Percentiles rank a stretch among this genome's conserved stretches.
Conservation (phyloP, 2,329 filamentous ascomycete species). For the Colletotrichum liriopes region DNA sequence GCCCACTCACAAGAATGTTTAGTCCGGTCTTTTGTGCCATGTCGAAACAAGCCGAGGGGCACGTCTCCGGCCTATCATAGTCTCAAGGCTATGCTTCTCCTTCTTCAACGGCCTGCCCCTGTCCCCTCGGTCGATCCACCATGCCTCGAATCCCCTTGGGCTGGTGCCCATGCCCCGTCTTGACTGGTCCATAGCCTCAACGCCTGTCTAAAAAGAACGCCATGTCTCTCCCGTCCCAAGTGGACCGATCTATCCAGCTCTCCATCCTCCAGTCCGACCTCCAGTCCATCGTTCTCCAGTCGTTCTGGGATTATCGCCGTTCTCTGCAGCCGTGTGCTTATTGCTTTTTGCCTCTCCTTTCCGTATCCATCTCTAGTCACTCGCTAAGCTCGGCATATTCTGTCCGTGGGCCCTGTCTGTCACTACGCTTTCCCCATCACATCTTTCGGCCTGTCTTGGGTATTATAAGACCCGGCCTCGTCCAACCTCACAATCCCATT, state of each 20-base stretch:
- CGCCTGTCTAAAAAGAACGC: conserved; percentile 44
- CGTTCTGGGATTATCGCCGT: conserved; percentile 48
- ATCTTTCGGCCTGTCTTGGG: conserved; percentile 21
- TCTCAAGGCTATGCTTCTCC: conserved; percentile 37
- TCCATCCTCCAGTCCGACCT: conserved; percentile 42
- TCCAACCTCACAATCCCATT: conserved; percentile 35
- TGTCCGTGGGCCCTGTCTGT: conserved; percentile 37
- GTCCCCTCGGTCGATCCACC: conserved; percentile 52
- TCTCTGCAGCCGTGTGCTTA: conserved; percentile 54
- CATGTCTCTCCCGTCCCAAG: conserved; percentile 44
- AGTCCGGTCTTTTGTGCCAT: conserved; percentile 42
- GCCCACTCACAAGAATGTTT: conserved; percentile 49
- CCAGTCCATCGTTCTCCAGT: conserved; percentile 52
- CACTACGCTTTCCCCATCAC: conserved; percentile 40
- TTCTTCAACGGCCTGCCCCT: conserved; percentile 46
- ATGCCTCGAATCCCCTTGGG: conserved; percentile 57
- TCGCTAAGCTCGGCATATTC: conserved; percentile 38
- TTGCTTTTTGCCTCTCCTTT: conserved; percentile 46
- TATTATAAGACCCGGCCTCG: conserved; percentile 44
- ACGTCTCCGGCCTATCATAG: conserved; percentile 51
- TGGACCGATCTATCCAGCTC: conserved; percentile 43
- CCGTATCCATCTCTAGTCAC: conserved; percentile 39
- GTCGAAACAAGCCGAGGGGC: conserved; percentile 45
- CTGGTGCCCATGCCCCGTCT: conserved; percentile 53
- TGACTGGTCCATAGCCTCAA: conserved; percentile 53